Conservation (phyloP, 2,329 filamentous ascomycete species). For the Stylonectria norvegica region DNA sequence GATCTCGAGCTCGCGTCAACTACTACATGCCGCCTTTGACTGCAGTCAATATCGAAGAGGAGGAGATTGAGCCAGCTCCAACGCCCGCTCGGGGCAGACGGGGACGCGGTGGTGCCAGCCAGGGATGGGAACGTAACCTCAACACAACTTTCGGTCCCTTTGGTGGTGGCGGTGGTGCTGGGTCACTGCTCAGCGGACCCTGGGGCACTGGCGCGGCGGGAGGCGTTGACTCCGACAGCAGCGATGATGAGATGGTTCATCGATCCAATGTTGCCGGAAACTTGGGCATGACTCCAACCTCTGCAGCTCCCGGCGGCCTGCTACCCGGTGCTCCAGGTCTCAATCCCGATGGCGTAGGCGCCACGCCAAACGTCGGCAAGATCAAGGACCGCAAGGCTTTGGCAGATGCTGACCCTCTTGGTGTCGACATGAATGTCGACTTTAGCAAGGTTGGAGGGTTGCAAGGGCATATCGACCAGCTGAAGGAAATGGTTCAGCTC, state of each 20-base stretch:
- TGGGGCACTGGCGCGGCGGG: slow-evolving; percentile 72
- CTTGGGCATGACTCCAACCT: slow-evolving; percentile 57
- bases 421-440: slow-evolving; percentile 87
- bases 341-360: slow-evolving; percentile 43
- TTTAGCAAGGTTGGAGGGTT: slow-evolving; percentile 93
- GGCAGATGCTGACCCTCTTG: slow-evolving; percentile 90
- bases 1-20: slow-evolving; percentile 63
- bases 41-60: slow-evolving; percentile 63
- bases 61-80: slow-evolving; percentile 65
- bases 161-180: slow-evolving; percentile 73
- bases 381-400: slow-evolving; percentile 89
- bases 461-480: slow-evolving; percentile 88
- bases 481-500: slow-evolving; percentile 98
- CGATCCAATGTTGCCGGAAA: slow-evolving; percentile 57
- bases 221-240: slow-evolving; percentile 89
- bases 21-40: slow-evolving; percentile 78
- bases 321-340: slow-evolving; percentile 40
- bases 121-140: slow-evolving; percentile 71
- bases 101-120: slow-evolving; percentile 56
- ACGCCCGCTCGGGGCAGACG: slow-evolving; percentile 67
- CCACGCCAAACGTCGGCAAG: slow-evolving; percentile 80
- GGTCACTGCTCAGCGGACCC: slow-evolving; percentile 69
- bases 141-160: slow-evolving; percentile 93
- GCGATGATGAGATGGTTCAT: slow-evolving; percentile 81
- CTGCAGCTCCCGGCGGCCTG: slow-evolving; percentile 45